Conservation (phyloP, 2,329 filamentous ascomycete species). For the Ophiocordyceps unilateralis region DNA sequence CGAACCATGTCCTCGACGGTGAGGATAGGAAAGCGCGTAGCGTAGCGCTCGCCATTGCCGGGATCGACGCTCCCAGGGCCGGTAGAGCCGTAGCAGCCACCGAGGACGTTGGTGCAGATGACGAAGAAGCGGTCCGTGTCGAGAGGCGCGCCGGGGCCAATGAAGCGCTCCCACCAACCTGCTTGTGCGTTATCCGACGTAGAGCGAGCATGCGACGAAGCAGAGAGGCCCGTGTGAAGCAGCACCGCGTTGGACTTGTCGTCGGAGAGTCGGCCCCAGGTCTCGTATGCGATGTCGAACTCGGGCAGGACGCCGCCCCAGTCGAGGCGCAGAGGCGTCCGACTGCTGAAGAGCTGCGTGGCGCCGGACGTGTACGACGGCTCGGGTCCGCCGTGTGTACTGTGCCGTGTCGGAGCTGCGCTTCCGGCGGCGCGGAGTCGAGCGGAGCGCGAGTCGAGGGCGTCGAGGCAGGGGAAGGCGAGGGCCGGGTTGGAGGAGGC, state of each 20-base stretch:
- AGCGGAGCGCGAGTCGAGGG: constrained; percentile 61
- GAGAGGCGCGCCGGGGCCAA: constrained; percentile 67
- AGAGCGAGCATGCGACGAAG: constrained; percentile 92
- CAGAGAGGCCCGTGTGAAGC: constrained; percentile 83
- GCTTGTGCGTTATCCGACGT: constrained; percentile 73
- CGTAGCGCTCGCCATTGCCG: constrained; percentile 72
- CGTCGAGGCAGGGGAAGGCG: constrained; percentile 80
- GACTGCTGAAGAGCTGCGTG: constrained; percentile 61
- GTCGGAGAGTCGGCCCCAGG: constrained; percentile 69
- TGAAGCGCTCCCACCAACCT: constrained; percentile 99
- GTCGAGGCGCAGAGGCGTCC: constrained; percentile 64
- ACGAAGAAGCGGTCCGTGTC: constrained; percentile 87
- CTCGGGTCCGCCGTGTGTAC: constrained; percentile 57
- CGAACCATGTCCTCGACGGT: constrained; percentile 97
- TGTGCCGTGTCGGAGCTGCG: background rate
- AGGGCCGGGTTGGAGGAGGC: constrained; percentile 53
- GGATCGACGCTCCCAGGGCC: constrained; percentile 81
- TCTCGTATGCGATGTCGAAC: constrained; percentile 84
- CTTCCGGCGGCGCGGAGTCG: constrained; percentile 38
- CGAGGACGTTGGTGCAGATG: constrained; percentile 92
- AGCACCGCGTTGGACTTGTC: constrained; percentile 80
- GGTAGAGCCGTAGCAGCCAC: constrained; percentile 90
- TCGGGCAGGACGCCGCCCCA: constrained; percentile 87
- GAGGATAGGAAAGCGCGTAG: constrained; percentile 85
- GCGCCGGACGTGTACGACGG: constrained; percentile 84